These are phyloP conservation scores for Colletotrichum somersetense DNA, from an alignment of 2,329 filamentous ascomycete species.

Conservation along the genomic window DNA sequence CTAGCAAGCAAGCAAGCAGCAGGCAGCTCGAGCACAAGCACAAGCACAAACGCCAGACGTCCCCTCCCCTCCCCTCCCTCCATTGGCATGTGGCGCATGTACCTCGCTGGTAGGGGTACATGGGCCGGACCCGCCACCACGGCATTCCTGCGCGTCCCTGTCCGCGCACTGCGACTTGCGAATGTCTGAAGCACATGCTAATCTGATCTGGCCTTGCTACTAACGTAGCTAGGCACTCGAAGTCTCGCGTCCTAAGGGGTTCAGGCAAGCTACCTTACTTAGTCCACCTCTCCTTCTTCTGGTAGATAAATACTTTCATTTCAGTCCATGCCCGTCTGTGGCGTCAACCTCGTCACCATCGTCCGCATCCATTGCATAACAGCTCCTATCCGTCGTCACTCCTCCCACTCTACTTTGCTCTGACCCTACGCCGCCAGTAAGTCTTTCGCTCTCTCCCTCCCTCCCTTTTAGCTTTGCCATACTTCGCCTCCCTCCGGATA, in stretches of 20 bases:
- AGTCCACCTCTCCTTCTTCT: conserved; percentile 10
- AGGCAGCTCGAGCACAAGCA: not conserved
- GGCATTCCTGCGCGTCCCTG: conserved; percentile 38
- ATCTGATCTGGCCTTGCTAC: conserved; percentile 15
- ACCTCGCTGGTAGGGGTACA: conserved; percentile 34
- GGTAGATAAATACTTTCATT: conserved; percentile 41
- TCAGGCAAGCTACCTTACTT: conserved; percentile 17
- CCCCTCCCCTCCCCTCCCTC: not conserved
- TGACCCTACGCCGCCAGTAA: conserved; percentile 1
- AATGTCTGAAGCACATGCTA: conserved; percentile 31
- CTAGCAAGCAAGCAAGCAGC: not conserved
- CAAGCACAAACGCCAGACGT: conserved; percentile 4
- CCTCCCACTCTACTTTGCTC: not conserved
- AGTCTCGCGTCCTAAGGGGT: conserved; percentile 35
- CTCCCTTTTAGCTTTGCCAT: conserved; percentile 34
- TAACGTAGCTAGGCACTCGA: conserved; percentile 1
- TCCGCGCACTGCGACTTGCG: conserved; percentile 24
- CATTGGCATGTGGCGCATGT: conserved; percentile 34
- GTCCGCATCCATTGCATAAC: conserved; percentile 24
- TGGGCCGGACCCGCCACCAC: conserved; percentile 33
- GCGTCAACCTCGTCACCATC: conserved; percentile 40
- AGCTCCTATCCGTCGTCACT: conserved; percentile 31
- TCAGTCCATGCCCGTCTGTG: conserved; percentile 37
- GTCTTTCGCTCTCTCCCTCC: not conserved
- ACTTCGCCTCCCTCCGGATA: conserved; percentile 23